A percentile compares a stretch with the other conserved stretches of the same genome.
phyloP scores from a whole-genome alignment of 2,329 filamentous ascomycete species.

The Neofusicoccum sp. region DNA sequence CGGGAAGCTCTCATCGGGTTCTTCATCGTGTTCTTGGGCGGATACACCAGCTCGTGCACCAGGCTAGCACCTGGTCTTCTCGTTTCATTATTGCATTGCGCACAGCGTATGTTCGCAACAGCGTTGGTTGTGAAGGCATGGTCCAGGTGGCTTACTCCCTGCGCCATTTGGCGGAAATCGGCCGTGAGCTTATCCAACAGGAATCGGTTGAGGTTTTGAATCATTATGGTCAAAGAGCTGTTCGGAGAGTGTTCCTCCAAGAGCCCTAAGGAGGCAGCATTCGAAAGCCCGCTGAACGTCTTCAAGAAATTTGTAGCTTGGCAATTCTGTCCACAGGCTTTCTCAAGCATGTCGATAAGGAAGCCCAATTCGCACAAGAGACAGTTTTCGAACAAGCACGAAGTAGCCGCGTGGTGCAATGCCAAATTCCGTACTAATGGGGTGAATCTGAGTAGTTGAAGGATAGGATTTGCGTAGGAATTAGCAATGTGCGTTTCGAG shows the following conservation, averaged over 20 bases:
- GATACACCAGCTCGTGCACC: conserved; percentile 84
- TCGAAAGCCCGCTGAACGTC: conserved; percentile 78
- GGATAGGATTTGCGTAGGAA: conserved; percentile 88
- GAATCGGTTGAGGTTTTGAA: conserved; percentile 84
- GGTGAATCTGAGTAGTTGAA: conserved; percentile 90
- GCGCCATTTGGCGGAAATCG: conserved; percentile 69
- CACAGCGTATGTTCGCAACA: conserved; percentile 74
- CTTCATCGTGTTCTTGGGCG: conserved; percentile 56
- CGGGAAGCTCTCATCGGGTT: conserved; percentile 54
- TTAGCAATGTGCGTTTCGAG: conserved; percentile 96
- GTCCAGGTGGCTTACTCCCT: conserved; percentile 61
- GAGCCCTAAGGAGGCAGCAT: conserved; percentile 72
- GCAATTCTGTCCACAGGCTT: conserved; percentile 88
- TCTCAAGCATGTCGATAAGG: conserved; percentile 96
- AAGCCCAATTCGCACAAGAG: conserved; percentile 93
- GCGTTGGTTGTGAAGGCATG: conserved; percentile 71
- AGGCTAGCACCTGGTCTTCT: conserved; percentile 74
- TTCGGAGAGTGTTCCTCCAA: conserved; percentile 79
- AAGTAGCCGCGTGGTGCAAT: conserved; percentile 81
- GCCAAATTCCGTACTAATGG: conserved; percentile 84
- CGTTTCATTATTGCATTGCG: conserved; percentile 83
- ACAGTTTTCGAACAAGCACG: conserved; percentile 79
- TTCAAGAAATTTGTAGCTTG: conserved; percentile 95
- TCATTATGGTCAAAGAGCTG: conserved; percentile 72
- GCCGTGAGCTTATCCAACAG: conserved; percentile 76